Percentiles rank a stretch among this genome's conserved stretches.
These are phyloP conservation scores for Hemisphaericaspora subhashii DNA, from an alignment of 1,139 yeast species.

Conservation along the genomic window DNA sequence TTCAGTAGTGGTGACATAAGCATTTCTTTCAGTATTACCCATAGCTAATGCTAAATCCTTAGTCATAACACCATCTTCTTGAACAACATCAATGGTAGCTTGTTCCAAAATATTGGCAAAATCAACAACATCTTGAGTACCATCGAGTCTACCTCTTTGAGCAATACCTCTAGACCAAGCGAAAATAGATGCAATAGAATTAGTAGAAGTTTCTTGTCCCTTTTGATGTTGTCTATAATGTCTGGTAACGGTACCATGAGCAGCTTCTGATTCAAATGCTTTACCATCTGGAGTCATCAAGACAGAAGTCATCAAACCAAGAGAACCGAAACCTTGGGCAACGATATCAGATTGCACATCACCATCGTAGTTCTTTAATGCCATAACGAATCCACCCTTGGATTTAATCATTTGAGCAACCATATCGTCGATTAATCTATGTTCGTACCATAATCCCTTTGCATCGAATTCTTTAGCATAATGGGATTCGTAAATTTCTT, in stretches of 20 bases:
- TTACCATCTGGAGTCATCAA: conserved; percentile 85
- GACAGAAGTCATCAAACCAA: conserved; percentile 83
- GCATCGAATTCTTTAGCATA: conserved; percentile 61
- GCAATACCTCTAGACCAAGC: conserved; percentile 87
- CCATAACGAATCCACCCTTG: conserved; percentile 80
- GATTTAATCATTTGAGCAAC: conserved; percentile 88
- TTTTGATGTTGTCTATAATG: conserved; percentile 82
- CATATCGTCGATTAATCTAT: conserved; percentile 83
- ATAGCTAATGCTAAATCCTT: conserved; percentile 77
- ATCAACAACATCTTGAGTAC: conserved; percentile 66
- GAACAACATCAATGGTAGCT: conserved; percentile 72
- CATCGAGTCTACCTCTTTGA: conserved; percentile 77
- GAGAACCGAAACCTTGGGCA: conserved; percentile 84
- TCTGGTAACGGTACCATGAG: conserved; percentile 87
- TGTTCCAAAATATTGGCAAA: conserved; percentile 68
- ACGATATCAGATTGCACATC: conserved; percentile 85
- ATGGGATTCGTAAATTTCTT: conserved; percentile 57
- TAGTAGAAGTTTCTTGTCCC: conserved; percentile 82
- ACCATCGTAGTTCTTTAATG: conserved; percentile 83
- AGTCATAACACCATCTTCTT: conserved; percentile 74
- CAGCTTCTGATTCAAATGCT: conserved; percentile 81
- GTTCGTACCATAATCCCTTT: conserved; percentile 77
- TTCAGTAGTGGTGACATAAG: conserved; percentile 75
- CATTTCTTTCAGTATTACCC: conserved; percentile 63
- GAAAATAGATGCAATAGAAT: conserved; percentile 80